These are phyloP conservation scores for Saturnispora saitoi DNA, from an alignment of 805 yeast genomes.

Conservation along the genomic window DNA sequence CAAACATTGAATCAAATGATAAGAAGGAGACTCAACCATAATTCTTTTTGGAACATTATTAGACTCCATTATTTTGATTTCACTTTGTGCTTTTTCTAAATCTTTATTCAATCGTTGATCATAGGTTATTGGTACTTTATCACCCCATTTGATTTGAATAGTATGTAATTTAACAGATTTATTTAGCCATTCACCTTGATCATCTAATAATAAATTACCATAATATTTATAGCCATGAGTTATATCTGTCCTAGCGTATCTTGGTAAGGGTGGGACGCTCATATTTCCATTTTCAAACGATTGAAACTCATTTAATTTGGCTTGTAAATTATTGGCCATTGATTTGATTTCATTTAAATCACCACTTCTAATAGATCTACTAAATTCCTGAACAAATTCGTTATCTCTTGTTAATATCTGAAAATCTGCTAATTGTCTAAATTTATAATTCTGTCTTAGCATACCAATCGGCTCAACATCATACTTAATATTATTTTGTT, in stretches of 20 bases:
- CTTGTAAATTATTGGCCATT: conserved; percentile 27
- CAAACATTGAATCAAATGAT: conserved; percentile 36
- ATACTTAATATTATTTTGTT: conserved; percentile 26
- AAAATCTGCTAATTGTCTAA: conserved; percentile 83
- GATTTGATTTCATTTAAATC: conserved; percentile 33
- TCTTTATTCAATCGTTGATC: conserved; percentile 42
- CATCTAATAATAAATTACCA: conserved; percentile 55
- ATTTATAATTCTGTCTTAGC: conserved; percentile 59
- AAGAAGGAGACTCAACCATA: conserved; percentile 23
- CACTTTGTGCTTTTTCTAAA: conserved; percentile 28
- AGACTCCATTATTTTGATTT: conserved; percentile 28
- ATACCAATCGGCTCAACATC: conserved; percentile 56
- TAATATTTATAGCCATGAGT: conserved; percentile 75
- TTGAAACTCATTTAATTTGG: conserved; percentile 12
- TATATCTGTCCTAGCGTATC: conserved; percentile 64
- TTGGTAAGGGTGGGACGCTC: conserved; percentile 79
- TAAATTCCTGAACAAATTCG: conserved; percentile 34
- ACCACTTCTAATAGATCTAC: conserved; percentile 34
- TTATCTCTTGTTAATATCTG: conserved; percentile 61
- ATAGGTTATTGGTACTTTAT: conserved; percentile 40
- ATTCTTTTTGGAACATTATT: conserved; percentile 17
- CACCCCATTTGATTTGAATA: conserved; percentile 42
- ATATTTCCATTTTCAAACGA: conserved; percentile 29
- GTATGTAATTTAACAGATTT: conserved; percentile 43
- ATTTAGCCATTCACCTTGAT: conserved; percentile 46